phyloP scores from a whole-genome alignment of 2,329 filamentous ascomycete species.

The Xylaria sp. region DNA sequence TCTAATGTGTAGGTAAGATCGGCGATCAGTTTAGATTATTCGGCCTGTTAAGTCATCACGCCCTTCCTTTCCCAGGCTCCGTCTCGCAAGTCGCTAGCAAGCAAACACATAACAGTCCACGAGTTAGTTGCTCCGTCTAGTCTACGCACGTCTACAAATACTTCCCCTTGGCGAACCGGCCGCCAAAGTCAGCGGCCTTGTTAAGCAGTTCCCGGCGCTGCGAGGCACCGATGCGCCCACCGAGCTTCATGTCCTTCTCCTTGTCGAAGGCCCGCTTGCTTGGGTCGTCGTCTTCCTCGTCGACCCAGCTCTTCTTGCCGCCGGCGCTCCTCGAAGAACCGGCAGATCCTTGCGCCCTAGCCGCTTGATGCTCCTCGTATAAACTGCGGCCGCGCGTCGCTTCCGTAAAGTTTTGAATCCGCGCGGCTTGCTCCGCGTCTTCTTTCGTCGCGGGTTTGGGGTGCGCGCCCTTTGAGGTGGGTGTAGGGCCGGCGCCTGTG shows the following conservation, averaged over 20 bases:
- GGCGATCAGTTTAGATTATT: background rate
- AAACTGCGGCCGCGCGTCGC: slow-evolving; percentile 67
- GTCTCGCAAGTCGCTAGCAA: background rate
- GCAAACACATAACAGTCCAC: background rate
- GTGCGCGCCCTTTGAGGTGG: slow-evolving; percentile 41
- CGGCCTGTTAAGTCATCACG: background rate
- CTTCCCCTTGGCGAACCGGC: slow-evolving; percentile 81
- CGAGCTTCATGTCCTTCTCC: slow-evolving; percentile 91
- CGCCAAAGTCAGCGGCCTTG: slow-evolving; percentile 82
- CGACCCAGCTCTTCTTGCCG: slow-evolving; percentile 48
- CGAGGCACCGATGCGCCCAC: slow-evolving; percentile 74
- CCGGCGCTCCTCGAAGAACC: slow-evolving; percentile 34
- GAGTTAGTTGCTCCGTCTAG: background rate
- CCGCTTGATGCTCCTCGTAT: slow-evolving; percentile 66
- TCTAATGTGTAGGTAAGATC: no score
- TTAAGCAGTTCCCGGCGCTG: slow-evolving; percentile 83
- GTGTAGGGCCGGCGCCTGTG: slow-evolving; percentile 38
- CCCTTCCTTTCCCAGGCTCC: background rate
- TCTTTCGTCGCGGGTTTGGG: slow-evolving; percentile 49
- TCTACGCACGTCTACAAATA: slow-evolving; percentile 56
- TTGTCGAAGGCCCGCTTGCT: slow-evolving; percentile 88
- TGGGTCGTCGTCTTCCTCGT: slow-evolving; percentile 86
- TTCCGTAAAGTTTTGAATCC: slow-evolving; percentile 62
- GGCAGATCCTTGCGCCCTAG: slow-evolving; percentile 42
- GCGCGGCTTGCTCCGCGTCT: slow-evolving; percentile 64